Evolutionary conservation across 2,329 filamentous ascomycete genomes (phyloP).

Genomic region (Fusarium chlamydosporum): DNA sequence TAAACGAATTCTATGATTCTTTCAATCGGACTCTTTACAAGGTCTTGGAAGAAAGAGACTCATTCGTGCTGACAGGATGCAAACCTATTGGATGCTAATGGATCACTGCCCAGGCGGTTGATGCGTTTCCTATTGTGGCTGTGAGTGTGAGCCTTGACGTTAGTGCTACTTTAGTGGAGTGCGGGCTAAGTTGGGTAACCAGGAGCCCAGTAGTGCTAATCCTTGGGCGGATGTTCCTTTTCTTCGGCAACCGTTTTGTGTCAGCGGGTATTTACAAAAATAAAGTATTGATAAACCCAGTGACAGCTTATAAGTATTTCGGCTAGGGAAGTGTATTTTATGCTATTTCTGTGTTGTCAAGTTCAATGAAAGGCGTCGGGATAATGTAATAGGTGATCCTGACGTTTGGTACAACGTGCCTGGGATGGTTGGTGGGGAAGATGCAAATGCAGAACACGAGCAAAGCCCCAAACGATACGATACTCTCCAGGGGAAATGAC

Average conservation of each 20-base stretch:
- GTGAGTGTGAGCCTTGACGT: constrained; percentile 1
- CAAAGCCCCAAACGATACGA: constrained; percentile 6
- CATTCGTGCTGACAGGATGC: constrained; percentile 11
- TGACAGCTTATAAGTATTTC: too few species aligned
- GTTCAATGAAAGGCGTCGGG: not conserved
- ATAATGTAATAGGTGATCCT: not conserved
- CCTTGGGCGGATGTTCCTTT: not conserved
- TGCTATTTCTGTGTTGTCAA: not conserved
- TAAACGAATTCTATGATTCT: not conserved
- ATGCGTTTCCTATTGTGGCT: constrained; percentile 22
- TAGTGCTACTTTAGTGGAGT: not conserved
- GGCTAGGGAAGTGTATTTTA: not conserved
- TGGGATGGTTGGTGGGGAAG: constrained; percentile 14
- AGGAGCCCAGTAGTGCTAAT: not conserved
- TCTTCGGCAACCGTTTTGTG: not conserved
- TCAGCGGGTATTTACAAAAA: not conserved
- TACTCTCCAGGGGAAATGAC: not conserved
- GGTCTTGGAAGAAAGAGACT: not conserved
- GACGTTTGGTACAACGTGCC: constrained; percentile 1
- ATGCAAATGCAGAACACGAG: constrained; percentile 17
- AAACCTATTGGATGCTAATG: constrained; percentile 1
- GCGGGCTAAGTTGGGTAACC: not conserved
- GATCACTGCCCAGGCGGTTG: constrained; percentile 2
- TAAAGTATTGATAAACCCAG: not conserved
- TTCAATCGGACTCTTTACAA: constrained; percentile 1